Evolutionary conservation across 441 rosid genomes (phyloP), one percentile per base, ranked within the genome.

Genomic region (Erodium texanum): DNA sequence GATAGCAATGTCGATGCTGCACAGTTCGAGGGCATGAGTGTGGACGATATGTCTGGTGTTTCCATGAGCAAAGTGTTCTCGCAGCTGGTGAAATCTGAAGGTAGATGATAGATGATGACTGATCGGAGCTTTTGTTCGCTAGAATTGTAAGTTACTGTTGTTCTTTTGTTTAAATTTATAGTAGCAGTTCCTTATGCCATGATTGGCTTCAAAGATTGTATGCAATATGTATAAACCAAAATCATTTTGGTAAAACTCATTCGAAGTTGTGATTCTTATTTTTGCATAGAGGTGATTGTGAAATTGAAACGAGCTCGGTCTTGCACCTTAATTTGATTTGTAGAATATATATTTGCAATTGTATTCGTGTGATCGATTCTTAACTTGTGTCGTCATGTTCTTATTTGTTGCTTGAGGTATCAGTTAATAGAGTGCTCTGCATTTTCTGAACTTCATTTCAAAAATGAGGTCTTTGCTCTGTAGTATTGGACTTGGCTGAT

Each of bases 11-110:
- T 78, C 7, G 69, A 56, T 56, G 10, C 65, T 16, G 18, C 78
- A 12, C 75, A 78, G 62, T 77, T 77, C 41, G 81, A 87, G 48
- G 48, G 69, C 59, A 84, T 74, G 64, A 77, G 79, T 48, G 67
- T 79, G 1, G 56, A 48, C 14, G 78, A 86, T 52, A 68, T 90
- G 2, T 79, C 76, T 6, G 88, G 85, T 1, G 77, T 78, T 38
- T 90, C 97, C 0, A 85, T 93, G 96, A 89, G 88, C 62, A 85
- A 82, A 64, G 84, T 89, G 58, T 92, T 92, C 65, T 92, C 96
- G 12, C 83, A 88, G 72, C 82, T 92, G 93, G 90, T 85, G 64
- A 81, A 76, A 71, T 89, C 85, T 74, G 92, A 88, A 23, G 87
- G 68, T 81, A 27, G 29, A 27, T 27, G 78, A n/a, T n/a, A n/a